Conservation (phyloP, 768 basidiomycete species). For the Galerina marginata region DNA sequence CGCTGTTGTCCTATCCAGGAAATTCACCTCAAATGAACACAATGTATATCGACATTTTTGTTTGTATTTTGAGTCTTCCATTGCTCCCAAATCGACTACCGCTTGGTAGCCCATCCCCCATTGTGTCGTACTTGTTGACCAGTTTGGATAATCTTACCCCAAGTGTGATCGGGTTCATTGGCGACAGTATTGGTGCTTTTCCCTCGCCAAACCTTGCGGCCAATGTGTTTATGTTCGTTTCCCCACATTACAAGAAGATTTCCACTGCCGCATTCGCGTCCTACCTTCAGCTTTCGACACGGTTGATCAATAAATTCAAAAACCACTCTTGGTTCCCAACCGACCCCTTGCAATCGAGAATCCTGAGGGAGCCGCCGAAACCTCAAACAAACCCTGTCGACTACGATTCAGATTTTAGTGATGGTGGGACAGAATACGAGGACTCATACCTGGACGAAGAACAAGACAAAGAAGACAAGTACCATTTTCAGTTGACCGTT, state of each 20-base stretch:
- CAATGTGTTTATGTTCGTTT: slow-evolving; percentile 69
- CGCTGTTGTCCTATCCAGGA: slow-evolving; percentile 45
- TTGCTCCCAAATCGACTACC: slow-evolving; percentile 80
- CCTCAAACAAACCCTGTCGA: not conserved
- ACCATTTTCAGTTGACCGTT: slow-evolving; percentile 42
- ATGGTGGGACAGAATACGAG: slow-evolving; percentile 24
- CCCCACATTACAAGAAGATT: slow-evolving; percentile 63
- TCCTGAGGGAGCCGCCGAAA: not conserved
- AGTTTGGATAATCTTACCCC: slow-evolving; percentile 36
- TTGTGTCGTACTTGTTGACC: slow-evolving; percentile 62
- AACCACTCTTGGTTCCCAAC: slow-evolving; percentile 50
- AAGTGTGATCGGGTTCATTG: slow-evolving; percentile 25
- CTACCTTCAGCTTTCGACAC: slow-evolving; percentile 61
- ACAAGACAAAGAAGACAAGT: slow-evolving; percentile 11
- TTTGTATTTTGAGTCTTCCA: slow-evolving; percentile 71
- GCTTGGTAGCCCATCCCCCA: slow-evolving; percentile 59
- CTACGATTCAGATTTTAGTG: slow-evolving; percentile 18
- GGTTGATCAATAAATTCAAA: slow-evolving; percentile 51
- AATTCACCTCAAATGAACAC: no score
- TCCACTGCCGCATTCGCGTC: slow-evolving; percentile 47
- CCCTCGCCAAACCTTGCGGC: slow-evolving; percentile 69
- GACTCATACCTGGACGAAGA: slow-evolving; percentile 24
- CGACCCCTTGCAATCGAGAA: not conserved
- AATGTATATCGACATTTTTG: slow-evolving; percentile 47
- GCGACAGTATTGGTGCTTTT: slow-evolving; percentile 32